These are phyloP conservation scores for Umbelopsis vinacea DNA, from an alignment of 192 early-diverging fungal genomes.

Conservation along the genomic window DNA sequence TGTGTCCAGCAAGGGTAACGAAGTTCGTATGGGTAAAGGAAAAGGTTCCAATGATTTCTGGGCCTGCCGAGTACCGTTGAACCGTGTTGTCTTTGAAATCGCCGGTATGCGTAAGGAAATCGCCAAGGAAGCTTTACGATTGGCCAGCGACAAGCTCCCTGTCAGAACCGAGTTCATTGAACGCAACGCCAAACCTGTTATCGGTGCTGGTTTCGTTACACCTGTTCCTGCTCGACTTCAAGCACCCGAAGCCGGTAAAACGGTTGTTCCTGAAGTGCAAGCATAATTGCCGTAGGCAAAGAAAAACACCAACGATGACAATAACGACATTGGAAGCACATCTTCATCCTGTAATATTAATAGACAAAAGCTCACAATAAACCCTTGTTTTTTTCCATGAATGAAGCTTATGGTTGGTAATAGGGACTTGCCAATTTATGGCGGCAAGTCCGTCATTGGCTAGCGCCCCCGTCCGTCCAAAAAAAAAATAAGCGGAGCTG, in stretches of 20 bases:
- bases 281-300: background rate
- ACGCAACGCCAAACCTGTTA: conserved; percentile 45
- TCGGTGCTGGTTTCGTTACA: conserved; percentile 44
- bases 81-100: conserved; percentile 91
- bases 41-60: conserved; percentile 95
- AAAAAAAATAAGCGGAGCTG: too few relatives aligned
- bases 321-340: too few relatives aligned
- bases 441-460: too few relatives aligned
- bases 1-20: conserved; percentile 88
- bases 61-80: conserved; percentile 87
- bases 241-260: background rate
- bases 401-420: too few relatives aligned
- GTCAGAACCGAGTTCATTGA: conserved; percentile 72
- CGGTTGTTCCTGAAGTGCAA: background rate
- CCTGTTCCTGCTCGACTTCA: conserved; percentile 23
- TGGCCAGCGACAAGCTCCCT: conserved; percentile 67
- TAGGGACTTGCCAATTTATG: too few relatives aligned
- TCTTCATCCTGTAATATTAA: too few relatives aligned
- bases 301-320: background rate
- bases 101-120: conserved; percentile 80
- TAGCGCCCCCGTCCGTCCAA: too few relatives aligned
- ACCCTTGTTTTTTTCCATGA: too few relatives aligned
- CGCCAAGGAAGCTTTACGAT: conserved; percentile 75
- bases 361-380: too few relatives aligned
- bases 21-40: conserved; percentile 97